Percentiles rank a stretch among this genome's conserved stretches.
Conservation (phyloP, 305 asterid species). For the Solanum hybrid region DNA sequence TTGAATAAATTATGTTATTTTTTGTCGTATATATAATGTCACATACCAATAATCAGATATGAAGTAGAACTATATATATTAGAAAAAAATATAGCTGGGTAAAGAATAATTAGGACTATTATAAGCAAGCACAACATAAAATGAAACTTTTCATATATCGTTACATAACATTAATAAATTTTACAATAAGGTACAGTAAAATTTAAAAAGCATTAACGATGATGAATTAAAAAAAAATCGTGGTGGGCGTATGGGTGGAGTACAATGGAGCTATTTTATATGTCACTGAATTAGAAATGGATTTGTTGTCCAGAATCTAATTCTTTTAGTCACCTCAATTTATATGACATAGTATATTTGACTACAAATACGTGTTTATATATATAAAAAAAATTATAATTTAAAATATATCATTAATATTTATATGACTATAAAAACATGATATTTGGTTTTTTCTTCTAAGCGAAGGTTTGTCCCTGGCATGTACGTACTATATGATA, state of each 20-base stretch:
- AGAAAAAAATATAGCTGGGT: not conserved
- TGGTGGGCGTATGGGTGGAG: not conserved
- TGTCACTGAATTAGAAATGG: not conserved
- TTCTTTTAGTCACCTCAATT: not conserved
- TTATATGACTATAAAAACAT: not conserved
- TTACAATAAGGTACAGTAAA: not conserved
- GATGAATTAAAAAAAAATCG: not conserved
- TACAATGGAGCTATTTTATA: not conserved
- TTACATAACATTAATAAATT: no score
- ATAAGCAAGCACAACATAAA: not conserved
- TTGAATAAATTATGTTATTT: no score
- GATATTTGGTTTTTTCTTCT: not conserved
- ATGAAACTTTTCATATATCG: no score
- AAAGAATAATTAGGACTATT: not conserved
- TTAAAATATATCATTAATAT: not conserved
- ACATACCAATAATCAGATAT: no score
- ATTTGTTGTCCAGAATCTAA: not conserved
- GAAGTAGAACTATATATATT: no score
- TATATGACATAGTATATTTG: not conserved
- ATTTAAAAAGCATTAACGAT: not conserved
- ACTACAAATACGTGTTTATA: fast-evolving
- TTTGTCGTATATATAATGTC: no score
- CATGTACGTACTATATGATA: not conserved
- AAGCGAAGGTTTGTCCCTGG: not conserved
- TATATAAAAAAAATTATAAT: not conserved